Conservation (phyloP, 1,284 basidiomycete genomes). For the Mycena citricolor region DNA sequence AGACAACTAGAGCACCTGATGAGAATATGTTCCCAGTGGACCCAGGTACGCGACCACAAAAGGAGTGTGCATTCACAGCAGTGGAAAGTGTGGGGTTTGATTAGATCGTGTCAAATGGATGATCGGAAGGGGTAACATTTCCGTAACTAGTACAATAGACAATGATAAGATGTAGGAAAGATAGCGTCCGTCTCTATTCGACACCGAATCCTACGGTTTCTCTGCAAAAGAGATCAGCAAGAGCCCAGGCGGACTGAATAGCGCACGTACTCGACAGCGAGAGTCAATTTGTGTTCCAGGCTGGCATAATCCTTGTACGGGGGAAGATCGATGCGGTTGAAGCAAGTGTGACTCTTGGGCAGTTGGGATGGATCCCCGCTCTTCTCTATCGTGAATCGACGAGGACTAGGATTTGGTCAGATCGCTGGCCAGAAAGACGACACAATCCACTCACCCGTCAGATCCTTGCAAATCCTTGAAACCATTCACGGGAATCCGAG, state of each 20-base stretch:
- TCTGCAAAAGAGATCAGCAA: conserved; percentile 34
- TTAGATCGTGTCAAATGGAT: no score
- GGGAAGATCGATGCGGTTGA: conserved; percentile 84
- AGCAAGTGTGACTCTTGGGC: conserved; percentile 85
- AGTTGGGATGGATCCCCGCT: conserved; percentile 83
- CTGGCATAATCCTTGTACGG: conserved; percentile 84
- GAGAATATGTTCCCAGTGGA: conserved; percentile 74
- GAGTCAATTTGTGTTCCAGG: conserved; percentile 80
- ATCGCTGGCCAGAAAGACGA: background rate
- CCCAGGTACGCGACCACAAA: conserved; percentile 57
- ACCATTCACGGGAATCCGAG: conserved; percentile 88
- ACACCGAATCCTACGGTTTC: conserved; percentile 74
- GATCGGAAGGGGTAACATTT: background rate
- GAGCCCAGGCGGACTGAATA: conserved; percentile 10
- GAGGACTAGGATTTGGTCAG: conserved; percentile 40
- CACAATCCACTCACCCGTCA: conserved; percentile 54
- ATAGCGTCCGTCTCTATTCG: conserved; percentile 49
- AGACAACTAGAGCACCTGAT: conserved; percentile 49
- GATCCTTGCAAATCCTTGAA: conserved; percentile 95
- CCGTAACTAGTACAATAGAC: conserved; percentile 4
- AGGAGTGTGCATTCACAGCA: background rate
- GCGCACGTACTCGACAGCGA: conserved; percentile 75
- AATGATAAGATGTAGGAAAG: conserved; percentile 11
- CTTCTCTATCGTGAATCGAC: conserved; percentile 89
- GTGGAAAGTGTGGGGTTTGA: background rate